These are phyloP conservation scores for Aegle marmelos DNA, from an alignment of 345 rosid genomes.

Conservation along the genomic window DNA sequence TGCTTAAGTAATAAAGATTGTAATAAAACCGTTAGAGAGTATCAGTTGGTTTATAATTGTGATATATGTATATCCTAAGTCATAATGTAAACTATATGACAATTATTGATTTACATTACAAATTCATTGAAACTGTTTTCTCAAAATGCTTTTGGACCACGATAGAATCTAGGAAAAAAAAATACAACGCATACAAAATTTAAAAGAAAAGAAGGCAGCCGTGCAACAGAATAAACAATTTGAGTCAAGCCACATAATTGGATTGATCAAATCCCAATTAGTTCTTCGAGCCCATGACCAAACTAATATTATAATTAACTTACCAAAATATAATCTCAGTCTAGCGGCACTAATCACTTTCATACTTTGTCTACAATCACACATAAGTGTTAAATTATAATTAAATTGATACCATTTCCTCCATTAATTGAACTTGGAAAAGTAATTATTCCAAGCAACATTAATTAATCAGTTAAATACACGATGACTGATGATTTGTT, in stretches of 20 bases:
- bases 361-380: constrained; percentile 15
- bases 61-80: neutral
- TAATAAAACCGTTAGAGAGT: neutral
- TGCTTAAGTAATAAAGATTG: neutral
- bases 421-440: constrained; percentile 31
- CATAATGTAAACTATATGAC: neutral
- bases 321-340: neutral
- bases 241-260: constrained; percentile 17
- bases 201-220: neutral
- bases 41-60: neutral
- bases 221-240: neutral
- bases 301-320: neutral
- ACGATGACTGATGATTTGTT: constrained; percentile 13
- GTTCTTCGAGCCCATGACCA: constrained; percentile 29
- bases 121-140: neutral
- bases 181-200: neutral
- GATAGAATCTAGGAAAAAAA: neutral
- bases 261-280: constrained; percentile 7
- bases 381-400: neutral
- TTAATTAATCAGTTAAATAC: constrained; percentile 7
- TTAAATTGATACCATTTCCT: constrained; percentile 2
- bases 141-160: constrained; percentile 2
- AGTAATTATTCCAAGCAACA: constrained; percentile 20
- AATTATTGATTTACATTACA: neutral
- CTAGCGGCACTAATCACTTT: constrained; percentile 28